Evolutionary conservation across 148 eudicot species (phyloP).

Genomic region (Rhododendron kiyosumense): DNA sequence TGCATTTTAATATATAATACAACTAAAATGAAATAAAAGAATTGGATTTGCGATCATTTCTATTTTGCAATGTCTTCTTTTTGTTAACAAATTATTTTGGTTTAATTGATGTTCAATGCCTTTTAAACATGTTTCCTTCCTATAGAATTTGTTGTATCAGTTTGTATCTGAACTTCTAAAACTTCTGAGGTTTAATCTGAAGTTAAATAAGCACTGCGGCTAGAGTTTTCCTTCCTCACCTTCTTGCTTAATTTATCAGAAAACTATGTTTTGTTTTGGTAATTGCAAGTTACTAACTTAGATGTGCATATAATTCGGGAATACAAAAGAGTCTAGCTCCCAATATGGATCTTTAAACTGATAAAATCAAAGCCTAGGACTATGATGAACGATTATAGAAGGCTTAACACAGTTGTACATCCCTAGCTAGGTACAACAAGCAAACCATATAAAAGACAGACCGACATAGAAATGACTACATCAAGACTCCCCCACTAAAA

Average conservation of each 20-base stretch:
- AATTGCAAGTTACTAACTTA: neutral
- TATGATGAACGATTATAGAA: neutral
- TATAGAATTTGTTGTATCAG: neutral
- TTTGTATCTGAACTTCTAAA: neutral
- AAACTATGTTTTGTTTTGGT: neutral
- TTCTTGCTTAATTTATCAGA: neutral
- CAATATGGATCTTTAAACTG: neutral
- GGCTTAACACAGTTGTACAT: neutral
- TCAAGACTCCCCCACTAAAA: neutral
- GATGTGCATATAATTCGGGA: neutral
- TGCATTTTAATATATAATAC: conserved; percentile 1
- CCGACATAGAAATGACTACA: neutral
- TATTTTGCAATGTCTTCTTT: neutral
- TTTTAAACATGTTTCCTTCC: neutral
- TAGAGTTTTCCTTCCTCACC: neutral
- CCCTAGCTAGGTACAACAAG: neutral
- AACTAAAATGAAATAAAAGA: neutral
- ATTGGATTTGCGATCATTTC: neutral
- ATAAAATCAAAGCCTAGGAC: neutral
- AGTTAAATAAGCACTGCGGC: neutral
- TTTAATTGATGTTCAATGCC: neutral
- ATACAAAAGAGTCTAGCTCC: neutral
- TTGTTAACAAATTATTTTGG: neutral
- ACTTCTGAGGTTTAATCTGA: neutral
- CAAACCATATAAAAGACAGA: neutral